Conservation (phyloP, 208 protist genomes). For the Leishmania turanica region DNA sequence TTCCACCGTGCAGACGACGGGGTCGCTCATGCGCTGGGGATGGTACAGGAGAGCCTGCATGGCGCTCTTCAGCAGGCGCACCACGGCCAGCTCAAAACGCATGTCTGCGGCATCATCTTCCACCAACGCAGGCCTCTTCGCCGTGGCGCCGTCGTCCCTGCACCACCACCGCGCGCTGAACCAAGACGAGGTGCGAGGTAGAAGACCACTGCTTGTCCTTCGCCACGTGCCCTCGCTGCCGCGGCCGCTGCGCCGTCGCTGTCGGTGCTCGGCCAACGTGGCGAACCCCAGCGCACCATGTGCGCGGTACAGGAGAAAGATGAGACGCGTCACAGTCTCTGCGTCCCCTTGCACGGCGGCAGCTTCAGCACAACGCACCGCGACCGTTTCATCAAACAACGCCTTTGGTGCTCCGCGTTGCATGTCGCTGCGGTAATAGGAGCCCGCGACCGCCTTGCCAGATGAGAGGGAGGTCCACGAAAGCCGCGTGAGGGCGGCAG, state of each 20-base stretch:
- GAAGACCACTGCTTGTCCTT: conserved; percentile 1
- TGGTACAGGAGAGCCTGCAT: conserved; percentile 50
- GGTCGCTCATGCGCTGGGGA: conserved; percentile 14
- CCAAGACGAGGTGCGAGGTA: conserved; percentile 9
- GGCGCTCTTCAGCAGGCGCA: conserved; percentile 57
- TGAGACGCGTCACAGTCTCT: conserved; percentile 67
- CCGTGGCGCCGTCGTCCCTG: not conserved
- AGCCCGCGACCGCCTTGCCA: not conserved
- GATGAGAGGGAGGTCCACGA: conserved; percentile 4
- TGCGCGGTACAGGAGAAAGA: conserved; percentile 66
- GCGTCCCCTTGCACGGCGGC: conserved; percentile 55
- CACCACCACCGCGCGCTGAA: conserved; percentile 5
- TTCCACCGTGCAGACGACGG: conserved; percentile 13
- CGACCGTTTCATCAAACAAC: conserved; percentile 50
- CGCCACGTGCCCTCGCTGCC: not conserved
- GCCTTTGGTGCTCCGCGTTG: not conserved
- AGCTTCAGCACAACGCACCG: conserved; percentile 60
- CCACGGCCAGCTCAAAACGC: conserved; percentile 42
- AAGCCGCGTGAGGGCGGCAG: conserved; percentile 39
- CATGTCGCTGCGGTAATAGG: not conserved
- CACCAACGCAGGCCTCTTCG: not conserved
- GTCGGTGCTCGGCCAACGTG: conserved; percentile 27
- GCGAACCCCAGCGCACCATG: conserved; percentile 37
- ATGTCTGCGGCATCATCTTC: conserved; percentile 13
- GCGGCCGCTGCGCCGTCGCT: conserved; percentile 11